A percentile compares a stretch with the other conserved stretches of the same genome.
phyloP scores from a whole-genome alignment of 1,284 basidiomycete genomes.

The Ganoderma resinaceum region DNA sequence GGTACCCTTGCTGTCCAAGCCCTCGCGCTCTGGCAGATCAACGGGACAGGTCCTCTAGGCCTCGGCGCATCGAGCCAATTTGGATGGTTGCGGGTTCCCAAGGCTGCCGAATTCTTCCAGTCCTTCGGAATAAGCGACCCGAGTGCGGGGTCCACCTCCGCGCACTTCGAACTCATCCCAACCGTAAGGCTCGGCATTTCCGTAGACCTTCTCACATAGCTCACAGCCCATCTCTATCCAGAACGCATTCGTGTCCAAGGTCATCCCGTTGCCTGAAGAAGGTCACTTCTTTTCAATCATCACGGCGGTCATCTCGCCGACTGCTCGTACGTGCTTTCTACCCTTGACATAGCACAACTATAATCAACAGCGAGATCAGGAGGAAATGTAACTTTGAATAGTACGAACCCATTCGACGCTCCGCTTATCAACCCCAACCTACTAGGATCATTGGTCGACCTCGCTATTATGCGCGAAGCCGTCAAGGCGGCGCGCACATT shows the following conservation, averaged over 20 bases:
- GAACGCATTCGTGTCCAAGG: slow-evolving; percentile 15
- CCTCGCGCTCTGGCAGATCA: slow-evolving; percentile 25
- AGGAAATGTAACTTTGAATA: slow-evolving; percentile 32
- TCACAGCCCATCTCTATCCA: neutral
- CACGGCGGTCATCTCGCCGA: slow-evolving; percentile 16
- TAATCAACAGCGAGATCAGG: slow-evolving; percentile 21
- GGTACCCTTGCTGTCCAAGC: slow-evolving; percentile 18
- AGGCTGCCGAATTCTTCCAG: slow-evolving; percentile 7
- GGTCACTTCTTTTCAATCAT: slow-evolving; percentile 24
- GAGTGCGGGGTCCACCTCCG: slow-evolving; percentile 24
- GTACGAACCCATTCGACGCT: slow-evolving; percentile 29
- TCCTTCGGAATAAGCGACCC: slow-evolving; percentile 20
- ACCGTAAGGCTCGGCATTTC: neutral
- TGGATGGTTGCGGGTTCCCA: slow-evolving; percentile 21
- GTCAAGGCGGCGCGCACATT: slow-evolving; percentile 9
- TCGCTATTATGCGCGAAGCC: slow-evolving; percentile 23
- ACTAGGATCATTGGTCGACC: slow-evolving; percentile 22
- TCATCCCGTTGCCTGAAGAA: slow-evolving; percentile 8
- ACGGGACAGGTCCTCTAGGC: slow-evolving; percentile 13
- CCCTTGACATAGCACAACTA: neutral
- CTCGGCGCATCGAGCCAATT: slow-evolving; percentile 2
- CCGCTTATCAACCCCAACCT: slow-evolving; percentile 33
- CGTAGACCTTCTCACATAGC: neutral
- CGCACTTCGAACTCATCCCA: slow-evolving; percentile 30
- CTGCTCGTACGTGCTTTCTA: slow-evolving; percentile 19